These are phyloP conservation scores for Spencermartinsiella ligniputridi DNA, from an alignment of 1,139 yeast genomes.

Conservation along the genomic window DNA sequence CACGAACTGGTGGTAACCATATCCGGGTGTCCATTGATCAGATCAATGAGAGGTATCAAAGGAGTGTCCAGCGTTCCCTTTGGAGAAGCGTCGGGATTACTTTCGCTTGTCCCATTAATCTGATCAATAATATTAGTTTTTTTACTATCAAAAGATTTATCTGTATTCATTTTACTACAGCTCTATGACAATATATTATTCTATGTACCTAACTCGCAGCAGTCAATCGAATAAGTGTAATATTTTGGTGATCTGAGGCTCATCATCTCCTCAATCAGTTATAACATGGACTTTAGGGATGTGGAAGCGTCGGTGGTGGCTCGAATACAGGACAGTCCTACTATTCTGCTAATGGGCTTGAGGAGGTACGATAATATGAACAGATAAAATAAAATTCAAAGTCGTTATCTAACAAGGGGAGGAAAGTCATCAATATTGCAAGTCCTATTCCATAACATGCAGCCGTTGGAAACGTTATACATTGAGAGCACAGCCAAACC, in stretches of 20 bases:
- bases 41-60: constrained; percentile 64
- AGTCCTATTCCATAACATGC: constrained; percentile 95
- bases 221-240: too few relatives aligned
- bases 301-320: constrained; percentile 21
- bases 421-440: constrained; percentile 46
- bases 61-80: constrained; percentile 74
- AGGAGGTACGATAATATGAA: constrained; percentile 44
- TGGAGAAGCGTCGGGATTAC: constrained; percentile 67
- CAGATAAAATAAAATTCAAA: neutral
- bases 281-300: constrained; percentile 17
- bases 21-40: constrained; percentile 57
- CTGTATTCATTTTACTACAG: too few relatives aligned
- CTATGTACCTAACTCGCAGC: too few relatives aligned
- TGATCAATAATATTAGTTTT: constrained; percentile 55
- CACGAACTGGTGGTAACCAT: constrained; percentile 88
- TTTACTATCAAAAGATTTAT: constrained; percentile 58
- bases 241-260: too few relatives aligned
- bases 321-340: constrained; percentile 24
- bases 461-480: constrained; percentile 87
- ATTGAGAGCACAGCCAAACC: constrained; percentile 89
- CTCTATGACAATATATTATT: too few relatives aligned
- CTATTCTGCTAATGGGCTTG: constrained; percentile 71
- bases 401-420: constrained; percentile 6
- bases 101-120: constrained; percentile 42
- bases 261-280: too few relatives aligned